phyloP scores from a whole-genome alignment of 768 basidiomycete genomes.

The Tulasnella sp. region DNA sequence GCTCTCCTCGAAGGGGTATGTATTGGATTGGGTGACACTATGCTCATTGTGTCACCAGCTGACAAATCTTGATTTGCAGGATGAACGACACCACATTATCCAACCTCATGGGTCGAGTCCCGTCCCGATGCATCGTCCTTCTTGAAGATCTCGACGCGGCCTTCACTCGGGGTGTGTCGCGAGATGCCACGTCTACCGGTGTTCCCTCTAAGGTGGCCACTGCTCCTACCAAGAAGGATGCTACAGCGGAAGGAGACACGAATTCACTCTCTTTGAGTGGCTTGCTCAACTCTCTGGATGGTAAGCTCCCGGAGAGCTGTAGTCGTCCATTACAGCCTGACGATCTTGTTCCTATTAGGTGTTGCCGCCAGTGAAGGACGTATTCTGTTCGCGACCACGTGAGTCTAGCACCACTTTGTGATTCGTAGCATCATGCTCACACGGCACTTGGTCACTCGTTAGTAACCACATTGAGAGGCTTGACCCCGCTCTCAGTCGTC shows the following conservation, averaged over 20 bases:
- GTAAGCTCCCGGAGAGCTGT: slow-evolving; percentile 37
- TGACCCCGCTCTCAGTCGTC: slow-evolving; percentile 45
- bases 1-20: slow-evolving; percentile 75
- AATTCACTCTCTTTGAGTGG: slow-evolving; percentile 80
- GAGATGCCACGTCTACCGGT: slow-evolving; percentile 70
- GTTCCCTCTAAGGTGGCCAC: slow-evolving; percentile 35
- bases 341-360: background rate
- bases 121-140: slow-evolving; percentile 80
- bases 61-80: slow-evolving; percentile 30
- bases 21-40: no score
- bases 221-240: slow-evolving; percentile 30
- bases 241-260: slow-evolving; percentile 43
- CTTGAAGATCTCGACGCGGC: slow-evolving; percentile 87
- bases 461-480: slow-evolving; percentile 83
- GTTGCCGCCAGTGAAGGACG: slow-evolving; percentile 25
- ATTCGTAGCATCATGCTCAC: background rate
- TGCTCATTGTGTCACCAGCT: no score
- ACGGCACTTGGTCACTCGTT: background rate
- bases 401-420: background rate
- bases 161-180: slow-evolving; percentile 77
- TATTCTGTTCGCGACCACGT: slow-evolving; percentile 76
- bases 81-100: slow-evolving; percentile 87
- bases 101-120: slow-evolving; percentile 80
- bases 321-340: slow-evolving; percentile 43
- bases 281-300: slow-evolving; percentile 74